Conservation (phyloP, 768 basidiomycete species). For the Russula dissimulans region DNA sequence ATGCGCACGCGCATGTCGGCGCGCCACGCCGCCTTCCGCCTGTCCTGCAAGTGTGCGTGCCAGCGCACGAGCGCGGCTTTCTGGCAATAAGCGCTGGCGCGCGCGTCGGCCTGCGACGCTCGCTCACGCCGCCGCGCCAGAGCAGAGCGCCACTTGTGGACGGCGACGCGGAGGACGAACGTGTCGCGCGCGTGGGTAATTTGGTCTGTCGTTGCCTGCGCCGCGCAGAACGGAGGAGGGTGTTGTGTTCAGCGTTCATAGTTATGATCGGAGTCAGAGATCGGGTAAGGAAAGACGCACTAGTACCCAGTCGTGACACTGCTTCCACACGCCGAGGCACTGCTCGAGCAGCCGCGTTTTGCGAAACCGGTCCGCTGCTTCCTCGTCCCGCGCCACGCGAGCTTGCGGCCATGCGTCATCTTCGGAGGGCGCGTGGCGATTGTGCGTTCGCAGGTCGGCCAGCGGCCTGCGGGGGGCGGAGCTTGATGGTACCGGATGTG, state of each 20-base stretch:
- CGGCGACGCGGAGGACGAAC: constrained; percentile 46
- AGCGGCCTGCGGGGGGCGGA: constrained; percentile 4
- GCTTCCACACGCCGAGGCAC: constrained; percentile 70
- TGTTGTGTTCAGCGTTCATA: too few species aligned
- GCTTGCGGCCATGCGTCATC: constrained; percentile 76
- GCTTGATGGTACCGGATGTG: not conserved
- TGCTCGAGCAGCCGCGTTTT: constrained; percentile 53
- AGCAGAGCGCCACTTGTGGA: constrained; percentile 54
- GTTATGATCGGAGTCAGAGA: constrained; percentile 14
- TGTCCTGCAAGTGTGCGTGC: constrained; percentile 45
- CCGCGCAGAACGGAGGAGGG: not conserved
- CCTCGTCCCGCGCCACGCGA: constrained; percentile 58
- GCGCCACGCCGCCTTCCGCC: constrained; percentile 51
- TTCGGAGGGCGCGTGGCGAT: constrained; percentile 47
- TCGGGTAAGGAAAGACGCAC: constrained; percentile 36
- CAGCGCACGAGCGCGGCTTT: constrained; percentile 40
- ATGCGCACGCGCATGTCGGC: constrained; percentile 65
- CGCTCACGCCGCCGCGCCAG: constrained; percentile 31
- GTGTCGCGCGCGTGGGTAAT: constrained; percentile 60
- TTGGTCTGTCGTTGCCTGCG: constrained; percentile 62
- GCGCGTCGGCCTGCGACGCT: constrained; percentile 34
- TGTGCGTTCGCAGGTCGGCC: constrained; percentile 29
- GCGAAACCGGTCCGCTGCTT: constrained; percentile 61
- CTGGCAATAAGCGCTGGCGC: constrained; percentile 39
- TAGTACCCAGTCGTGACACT: constrained; percentile 60